These are phyloP conservation scores for Lasiodiplodia gonubiensis DNA, from an alignment of 2,329 filamentous ascomycete species.

Conservation along the genomic window DNA sequence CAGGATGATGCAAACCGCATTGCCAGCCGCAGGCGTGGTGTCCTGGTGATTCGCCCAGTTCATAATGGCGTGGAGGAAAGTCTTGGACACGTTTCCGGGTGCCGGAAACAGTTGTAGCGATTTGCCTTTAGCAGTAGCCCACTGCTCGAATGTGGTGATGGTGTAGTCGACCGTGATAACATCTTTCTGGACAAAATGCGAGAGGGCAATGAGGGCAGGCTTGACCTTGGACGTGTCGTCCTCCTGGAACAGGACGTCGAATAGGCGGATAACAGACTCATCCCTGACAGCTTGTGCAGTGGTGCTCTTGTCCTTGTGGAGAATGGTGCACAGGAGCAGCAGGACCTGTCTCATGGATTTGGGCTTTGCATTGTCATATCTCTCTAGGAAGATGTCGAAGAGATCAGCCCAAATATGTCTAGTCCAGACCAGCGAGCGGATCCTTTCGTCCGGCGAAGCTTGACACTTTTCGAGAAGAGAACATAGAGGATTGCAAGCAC, in stretches of 20 bases:
- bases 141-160: conserved; percentile 31
- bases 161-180: conserved; percentile 53
- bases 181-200: conserved; percentile 68
- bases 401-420: conserved; percentile 46
- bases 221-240: conserved; percentile 70
- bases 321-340: conserved; percentile 44
- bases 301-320: conserved; percentile 39
- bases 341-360: conserved; percentile 57
- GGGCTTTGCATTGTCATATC: conserved; percentile 51
- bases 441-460: conserved; percentile 37
- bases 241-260: conserved; percentile 65
- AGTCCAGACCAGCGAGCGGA: conserved; percentile 41
- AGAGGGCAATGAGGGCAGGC: conserved; percentile 70
- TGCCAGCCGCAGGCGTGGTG: conserved; percentile 47
- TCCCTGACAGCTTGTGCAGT: conserved; percentile 21
- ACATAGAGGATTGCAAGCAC: conserved; percentile 55
- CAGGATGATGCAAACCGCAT: conserved; percentile 45
- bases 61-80: conserved; percentile 37
- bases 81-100: background rate
- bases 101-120: background rate
- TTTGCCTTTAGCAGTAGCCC: conserved; percentile 1
- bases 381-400: conserved; percentile 50
- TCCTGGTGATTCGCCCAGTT: conserved; percentile 49
- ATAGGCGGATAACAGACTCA: conserved; percentile 48
- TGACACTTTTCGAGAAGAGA: conserved; percentile 50